These are phyloP conservation scores for Apiotrichum akiyoshidainum DNA, from an alignment of 1,284 basidiomycete species.

Conservation along the genomic window DNA sequence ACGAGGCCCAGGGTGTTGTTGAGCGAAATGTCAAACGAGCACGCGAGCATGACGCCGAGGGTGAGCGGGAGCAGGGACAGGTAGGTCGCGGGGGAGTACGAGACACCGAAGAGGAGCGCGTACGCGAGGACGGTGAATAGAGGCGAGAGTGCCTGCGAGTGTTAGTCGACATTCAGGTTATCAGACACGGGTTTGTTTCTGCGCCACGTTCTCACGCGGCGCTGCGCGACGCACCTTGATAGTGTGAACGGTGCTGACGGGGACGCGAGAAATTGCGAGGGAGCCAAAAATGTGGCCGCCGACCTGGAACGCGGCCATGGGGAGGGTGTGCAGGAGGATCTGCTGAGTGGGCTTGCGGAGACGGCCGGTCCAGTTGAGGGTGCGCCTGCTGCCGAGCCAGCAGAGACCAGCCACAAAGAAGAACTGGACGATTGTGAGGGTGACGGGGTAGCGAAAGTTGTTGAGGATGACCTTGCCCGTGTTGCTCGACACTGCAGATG, in stretches of 20 bases:
- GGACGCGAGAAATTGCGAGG: conserved; percentile 92
- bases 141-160: conserved; percentile 79
- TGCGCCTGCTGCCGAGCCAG: conserved; percentile 69
- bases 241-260: conserved; percentile 96
- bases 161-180: conserved; percentile 5
- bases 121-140: conserved; percentile 96
- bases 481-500: conserved; percentile 51
- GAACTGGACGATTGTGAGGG: conserved; percentile 94
- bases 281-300: conserved; percentile 97
- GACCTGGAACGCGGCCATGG: conserved; percentile 87
- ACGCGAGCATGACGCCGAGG: conserved; percentile 94
- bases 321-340: conserved; percentile 74
- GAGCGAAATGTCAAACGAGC: conserved; percentile 83
- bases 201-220: not conserved
- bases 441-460: conserved; percentile 51
- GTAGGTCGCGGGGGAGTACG: conserved; percentile 88
- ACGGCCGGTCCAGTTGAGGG: conserved; percentile 56
- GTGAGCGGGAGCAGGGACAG: conserved; percentile 91
- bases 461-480: conserved; percentile 53
- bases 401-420: conserved; percentile 87
- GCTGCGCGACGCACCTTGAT: conserved; percentile 71
- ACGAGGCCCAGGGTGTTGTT: conserved; percentile 78
- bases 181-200: no score
- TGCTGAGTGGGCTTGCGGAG: conserved; percentile 66
- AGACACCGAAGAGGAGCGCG: conserved; percentile 84